Evolutionary conservation across 495 filamentous ascomycete species (phyloP).

Genomic region (Clavariopsis aquatica): DNA sequence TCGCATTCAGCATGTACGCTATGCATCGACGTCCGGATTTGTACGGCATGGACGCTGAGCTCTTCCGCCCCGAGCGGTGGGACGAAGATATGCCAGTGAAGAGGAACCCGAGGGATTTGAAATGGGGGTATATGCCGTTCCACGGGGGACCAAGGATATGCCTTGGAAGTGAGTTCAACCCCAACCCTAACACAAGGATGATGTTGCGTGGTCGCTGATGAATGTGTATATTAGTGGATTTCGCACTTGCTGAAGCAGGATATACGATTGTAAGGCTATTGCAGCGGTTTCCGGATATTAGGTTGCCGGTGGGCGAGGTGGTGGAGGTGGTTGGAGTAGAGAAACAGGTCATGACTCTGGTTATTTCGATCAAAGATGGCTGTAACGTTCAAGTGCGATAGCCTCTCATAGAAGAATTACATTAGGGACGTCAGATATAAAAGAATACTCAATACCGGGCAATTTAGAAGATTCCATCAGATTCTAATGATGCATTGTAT

Average conservation of each 20-base stretch:
- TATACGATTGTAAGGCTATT: slow-evolving; percentile 48
- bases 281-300: slow-evolving; percentile 42
- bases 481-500: no score
- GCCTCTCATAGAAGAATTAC: no score
- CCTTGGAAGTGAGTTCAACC: slow-evolving; percentile 32
- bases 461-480: no score
- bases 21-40: slow-evolving; percentile 41
- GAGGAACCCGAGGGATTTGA: slow-evolving; percentile 40
- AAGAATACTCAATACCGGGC: no score
- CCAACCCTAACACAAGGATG: no score
- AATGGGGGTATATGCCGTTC: slow-evolving; percentile 45
- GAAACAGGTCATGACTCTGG: slow-evolving; percentile 42
- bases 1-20: slow-evolving; percentile 47
- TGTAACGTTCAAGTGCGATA: slow-evolving; percentile 39
- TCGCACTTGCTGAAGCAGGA: slow-evolving; percentile 47
- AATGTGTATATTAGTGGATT: slow-evolving; percentile 46
- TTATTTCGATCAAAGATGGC: slow-evolving; percentile 42
- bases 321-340: slow-evolving; percentile 35
- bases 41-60: slow-evolving; percentile 42
- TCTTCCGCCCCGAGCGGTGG: slow-evolving; percentile 42
- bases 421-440: no score
- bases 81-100: slow-evolving; percentile 4
- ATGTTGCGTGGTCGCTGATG: slow-evolving; percentile 38
- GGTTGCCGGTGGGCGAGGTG: slow-evolving; percentile 29
- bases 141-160: slow-evolving; percentile 45